Evolutionary conservation across 106 monocot genomes (phyloP), one percentile per base, ranked within the genome.

Genomic region (Platanthera zijinensis): DNA sequence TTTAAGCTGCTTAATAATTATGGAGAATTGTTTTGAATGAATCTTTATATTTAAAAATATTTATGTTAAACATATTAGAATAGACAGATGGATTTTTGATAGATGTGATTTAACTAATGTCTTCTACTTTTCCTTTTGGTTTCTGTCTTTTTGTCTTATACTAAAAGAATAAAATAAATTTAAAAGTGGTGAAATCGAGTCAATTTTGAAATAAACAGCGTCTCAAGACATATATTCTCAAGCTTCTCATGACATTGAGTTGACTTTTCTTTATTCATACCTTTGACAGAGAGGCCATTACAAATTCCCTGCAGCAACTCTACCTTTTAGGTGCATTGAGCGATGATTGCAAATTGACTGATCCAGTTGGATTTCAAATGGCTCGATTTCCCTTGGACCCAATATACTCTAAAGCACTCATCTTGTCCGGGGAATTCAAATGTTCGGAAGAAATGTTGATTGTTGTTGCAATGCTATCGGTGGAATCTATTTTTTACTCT

Each of bases 371-470:
- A 48, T 56, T 72, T 72, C 89, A 99, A 81, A 99, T 94, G 97
- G 86, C 90, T 51, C 76, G 84, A 67, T 76, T 99, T 5, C 97
- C 97, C 6, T 84, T 99, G 74, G 97, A 99, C 50, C 94, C 94
- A 54, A 81, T 94, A 57, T 94, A 88, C 76, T 99, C 97, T 17
- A 94, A 90, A 81, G 91, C 94, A 21, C 83, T 99, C 10, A 85
- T 94, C 52, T 70, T 92, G 76, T 86, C 91, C 45, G 50, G 19
- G 66, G 84, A 94, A 57, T 99, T 88, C 74, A 88, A 86, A 63
- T 99, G 97, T 72, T 82, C 92, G 82, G 92, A 99, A 76, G 97
- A 99, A 84, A 99, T 99, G 97, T 73, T 99, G 59, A 99, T 99
- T 50, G 86, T 92, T 71, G 97, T 94, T 52, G 87, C 94, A 25